Base-by-base conservation (phyloP, 164 flowering plant species). In the Cinnamomum micranthum region DNA sequence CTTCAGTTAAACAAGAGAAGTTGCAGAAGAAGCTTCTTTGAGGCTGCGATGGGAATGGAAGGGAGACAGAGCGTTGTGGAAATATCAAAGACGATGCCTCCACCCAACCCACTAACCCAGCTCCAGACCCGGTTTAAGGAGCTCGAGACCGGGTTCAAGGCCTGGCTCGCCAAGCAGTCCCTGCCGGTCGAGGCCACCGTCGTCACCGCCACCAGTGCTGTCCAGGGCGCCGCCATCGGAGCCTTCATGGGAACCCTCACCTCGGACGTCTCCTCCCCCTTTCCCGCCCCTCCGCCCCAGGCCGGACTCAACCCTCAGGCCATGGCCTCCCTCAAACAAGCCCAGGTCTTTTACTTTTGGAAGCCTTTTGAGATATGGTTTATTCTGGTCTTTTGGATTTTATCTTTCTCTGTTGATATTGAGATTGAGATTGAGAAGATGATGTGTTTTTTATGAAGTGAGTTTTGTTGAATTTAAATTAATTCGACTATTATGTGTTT, bases 181-280 rank as follows among this genome's bases (percentile, higher is more conserved):
- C 22, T 93, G 71, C 82, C 95, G 0, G 94, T 93, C 14, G 98
- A 95, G 80, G 95, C 94, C 23, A 91, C 93, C 50, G 84, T 93
- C 50, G 95, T 91, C 65, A 91, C 99, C 60, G 85, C 81, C 76
- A 85, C 92, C 65, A 83, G 92, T 79, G 92, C 91, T 62, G 72
- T 67, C 11, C 98, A 95, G 74, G 99, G 99, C 1, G 99, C 92
- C 4, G 91, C 89, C 14, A 91, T 95, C 15, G 99, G 99, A 14
- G 97, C 69, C 41, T 69, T 95, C 64, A 88, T 95, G 97, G 99
- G 98, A 2, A 88, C 91, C 33, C 85, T 95, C 51, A 86, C 92
- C 64, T 68, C 76, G 19, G 96, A 91, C 60, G 50, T 76, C 19
- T 71, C 91, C 14, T 79, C 94, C 23, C 17, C 87, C 1, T 12